Percentiles rank a stretch among this genome's conserved stretches.
Evolutionary conservation across 306 rosid species (phyloP).

Genomic region (Sophora flavescens): DNA sequence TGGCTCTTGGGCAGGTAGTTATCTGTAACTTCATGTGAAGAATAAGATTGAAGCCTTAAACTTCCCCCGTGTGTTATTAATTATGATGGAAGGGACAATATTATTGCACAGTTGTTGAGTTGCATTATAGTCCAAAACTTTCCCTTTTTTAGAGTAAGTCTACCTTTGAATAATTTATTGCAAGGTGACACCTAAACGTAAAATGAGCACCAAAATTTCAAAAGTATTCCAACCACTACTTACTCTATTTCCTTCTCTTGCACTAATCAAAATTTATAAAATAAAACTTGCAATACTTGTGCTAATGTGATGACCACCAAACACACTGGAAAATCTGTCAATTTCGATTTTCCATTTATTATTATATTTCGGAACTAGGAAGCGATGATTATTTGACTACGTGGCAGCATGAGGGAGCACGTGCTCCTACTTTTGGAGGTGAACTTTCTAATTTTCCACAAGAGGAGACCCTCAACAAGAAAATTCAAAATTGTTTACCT

Average conservation of each 20-base stretch:
- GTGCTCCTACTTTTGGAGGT: neutral
- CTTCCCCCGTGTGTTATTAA: neutral
- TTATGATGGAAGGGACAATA: conserved; percentile 30
- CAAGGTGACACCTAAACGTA: conserved; percentile 12
- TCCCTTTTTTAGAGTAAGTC: neutral
- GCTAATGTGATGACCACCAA: neutral
- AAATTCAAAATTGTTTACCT: neutral
- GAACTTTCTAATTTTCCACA: neutral
- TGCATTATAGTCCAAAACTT: neutral
- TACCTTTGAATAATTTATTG: neutral
- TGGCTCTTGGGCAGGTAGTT: neutral
- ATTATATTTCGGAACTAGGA: too few species aligned
- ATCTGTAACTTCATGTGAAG: conserved; percentile 1
- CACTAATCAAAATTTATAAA: neutral
- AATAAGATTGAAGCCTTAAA: neutral
- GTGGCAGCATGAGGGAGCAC: neutral
- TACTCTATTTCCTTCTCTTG: conserved; percentile 3
- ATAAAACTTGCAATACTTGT: neutral
- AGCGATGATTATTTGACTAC: too few species aligned
- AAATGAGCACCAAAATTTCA: neutral
- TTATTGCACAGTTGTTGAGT: neutral
- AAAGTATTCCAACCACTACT: conserved; percentile 13
- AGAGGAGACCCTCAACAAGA: neutral
- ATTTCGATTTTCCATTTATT: neutral
- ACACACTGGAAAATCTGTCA: neutral